Conservation (phyloP, 257 asterid species). For the Jasminum sambac region DNA sequence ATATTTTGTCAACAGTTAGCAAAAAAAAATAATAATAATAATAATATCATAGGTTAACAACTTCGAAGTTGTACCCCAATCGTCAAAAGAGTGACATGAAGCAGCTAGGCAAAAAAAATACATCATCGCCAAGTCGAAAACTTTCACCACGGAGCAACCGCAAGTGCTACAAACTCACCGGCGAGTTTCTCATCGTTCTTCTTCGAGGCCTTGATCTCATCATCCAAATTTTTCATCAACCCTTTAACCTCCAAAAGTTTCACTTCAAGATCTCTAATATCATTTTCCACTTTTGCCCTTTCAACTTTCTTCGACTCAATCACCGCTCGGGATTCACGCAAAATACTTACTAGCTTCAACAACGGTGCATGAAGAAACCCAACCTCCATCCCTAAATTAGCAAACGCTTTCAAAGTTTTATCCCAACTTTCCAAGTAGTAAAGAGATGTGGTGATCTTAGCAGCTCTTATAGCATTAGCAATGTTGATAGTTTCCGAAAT, state of each 20-base stretch:
- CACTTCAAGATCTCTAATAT: slow-evolving; percentile 29
- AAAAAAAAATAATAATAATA: no score
- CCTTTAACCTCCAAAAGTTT: slow-evolving; percentile 30
- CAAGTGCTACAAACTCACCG: slow-evolving; percentile 32
- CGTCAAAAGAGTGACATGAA: neutral
- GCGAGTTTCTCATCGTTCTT: slow-evolving; percentile 30
- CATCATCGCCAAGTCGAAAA: neutral
- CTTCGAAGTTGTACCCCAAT: neutral
- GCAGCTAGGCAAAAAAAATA: neutral
- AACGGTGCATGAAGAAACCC: slow-evolving; percentile 54
- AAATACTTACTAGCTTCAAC: slow-evolving; percentile 28
- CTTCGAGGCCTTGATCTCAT: slow-evolving; percentile 39
- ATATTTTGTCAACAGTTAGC: no score
- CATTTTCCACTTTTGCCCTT: slow-evolving; percentile 31
- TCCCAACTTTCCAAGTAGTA: slow-evolving; percentile 48
- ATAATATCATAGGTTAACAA: neutral
- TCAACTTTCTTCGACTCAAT: slow-evolving; percentile 34
- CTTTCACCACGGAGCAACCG: slow-evolving; percentile 55
- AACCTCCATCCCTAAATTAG: slow-evolving; percentile 60
- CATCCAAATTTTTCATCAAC: slow-evolving; percentile 26
- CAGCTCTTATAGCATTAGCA: slow-evolving; percentile 54
- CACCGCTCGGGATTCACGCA: slow-evolving; percentile 28
- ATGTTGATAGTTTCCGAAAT: slow-evolving; percentile 47
- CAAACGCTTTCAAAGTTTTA: slow-evolving; percentile 54
- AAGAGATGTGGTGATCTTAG: slow-evolving; percentile 29